These are phyloP conservation scores for Leccinum incarnatum DNA, from an alignment of 768 basidiomycete species.

Conservation along the genomic window DNA sequence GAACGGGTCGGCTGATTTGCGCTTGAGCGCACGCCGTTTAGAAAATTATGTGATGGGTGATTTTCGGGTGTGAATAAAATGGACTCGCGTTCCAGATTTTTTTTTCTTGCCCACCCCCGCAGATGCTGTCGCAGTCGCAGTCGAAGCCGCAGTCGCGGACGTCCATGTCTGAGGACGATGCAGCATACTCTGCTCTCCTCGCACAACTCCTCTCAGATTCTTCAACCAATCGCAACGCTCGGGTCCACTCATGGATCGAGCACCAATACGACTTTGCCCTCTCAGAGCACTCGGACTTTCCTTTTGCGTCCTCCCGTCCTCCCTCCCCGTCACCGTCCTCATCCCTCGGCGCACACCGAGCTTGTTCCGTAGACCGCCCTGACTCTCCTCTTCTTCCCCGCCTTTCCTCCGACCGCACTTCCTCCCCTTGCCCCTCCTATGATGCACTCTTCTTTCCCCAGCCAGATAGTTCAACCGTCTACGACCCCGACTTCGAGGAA, in stretches of 20 bases:
- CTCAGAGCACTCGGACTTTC: conserved; percentile 20
- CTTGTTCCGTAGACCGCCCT: conserved; percentile 21
- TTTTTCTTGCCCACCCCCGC: conserved; percentile 5
- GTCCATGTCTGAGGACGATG: conserved; percentile 32
- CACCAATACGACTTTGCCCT: conserved; percentile 37
- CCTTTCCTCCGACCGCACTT: conserved; percentile 19
- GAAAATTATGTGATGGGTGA: conserved; percentile 9
- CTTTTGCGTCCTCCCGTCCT: conserved; percentile 8
- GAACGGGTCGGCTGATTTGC: conserved; percentile 20
- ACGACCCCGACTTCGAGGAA: conserved; percentile 22
- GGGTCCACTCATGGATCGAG: conserved; percentile 35
- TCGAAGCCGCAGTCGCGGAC: background rate
- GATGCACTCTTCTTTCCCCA: conserved; percentile 36
- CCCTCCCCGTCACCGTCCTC: conserved; percentile 32
- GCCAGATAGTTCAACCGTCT: conserved; percentile 1
- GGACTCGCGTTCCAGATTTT: conserved; percentile 3
- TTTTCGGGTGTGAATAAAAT: conserved; percentile 22
- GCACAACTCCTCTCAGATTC: conserved; percentile 27
- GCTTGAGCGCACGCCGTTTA: conserved; percentile 15
- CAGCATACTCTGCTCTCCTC: conserved; percentile 29
- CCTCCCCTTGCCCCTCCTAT: conserved; percentile 30
- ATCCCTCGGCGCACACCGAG: conserved; percentile 30
- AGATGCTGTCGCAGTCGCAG: background rate
- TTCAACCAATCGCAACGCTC: conserved; percentile 23
- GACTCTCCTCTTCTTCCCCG: conserved; percentile 33